Evolutionary conservation across 2,329 filamentous ascomycete species (phyloP), one percentile per base, ranked within the genome.

Genomic region (Pezicula neosporulosa): DNA sequence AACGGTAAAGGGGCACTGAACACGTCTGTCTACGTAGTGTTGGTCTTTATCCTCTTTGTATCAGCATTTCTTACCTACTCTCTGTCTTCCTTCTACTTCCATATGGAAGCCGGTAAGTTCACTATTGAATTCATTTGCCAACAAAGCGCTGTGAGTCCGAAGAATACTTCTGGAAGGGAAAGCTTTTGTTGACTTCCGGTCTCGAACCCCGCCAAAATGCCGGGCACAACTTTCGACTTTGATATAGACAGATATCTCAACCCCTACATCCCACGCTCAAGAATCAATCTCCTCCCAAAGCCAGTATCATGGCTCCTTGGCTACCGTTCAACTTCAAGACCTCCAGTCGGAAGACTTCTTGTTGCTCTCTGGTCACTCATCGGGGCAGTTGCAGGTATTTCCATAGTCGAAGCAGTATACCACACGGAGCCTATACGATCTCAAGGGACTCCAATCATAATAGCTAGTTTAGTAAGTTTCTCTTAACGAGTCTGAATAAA

Each of bases 231-330:
- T 16, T 51, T 47, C 39, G 28, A 65, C 46, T 83, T 95, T 69
- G 82, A 94, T 69, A 80, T 96, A 56, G 91, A 96, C 74, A 71
- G 70, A n/a, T 82, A 86, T 65, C 66, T 95, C 47, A 90, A 93
- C 66, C 86, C 78, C 3, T 75, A 83, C 54, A 64, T 95, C 21
- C 87, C 87, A 8, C 72, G 79, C 13, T 85, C 86, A 38, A 81
- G 80, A 59, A 78, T 89, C 66, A 71, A 78, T 27, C 70, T 73
- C 42, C 64, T 96, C 1, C 91, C 90, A 0, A 74, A 73, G 44
- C 78, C 80, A 0, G 64, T 94, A 18, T 80, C 88, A 18, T 80
- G 83, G 58, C 87, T 90, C 59, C 70, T 95, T 2, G 87, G 87
- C 10, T 72, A 87, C 62, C 78, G 86, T 54, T 42, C 46, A n/a